A percentile compares a stretch with the other conserved stretches of the same genome.
Evolutionary conservation across 1,284 basidiomycete species (phyloP).

Genomic region (Fomitiporia mediterranea): DNA sequence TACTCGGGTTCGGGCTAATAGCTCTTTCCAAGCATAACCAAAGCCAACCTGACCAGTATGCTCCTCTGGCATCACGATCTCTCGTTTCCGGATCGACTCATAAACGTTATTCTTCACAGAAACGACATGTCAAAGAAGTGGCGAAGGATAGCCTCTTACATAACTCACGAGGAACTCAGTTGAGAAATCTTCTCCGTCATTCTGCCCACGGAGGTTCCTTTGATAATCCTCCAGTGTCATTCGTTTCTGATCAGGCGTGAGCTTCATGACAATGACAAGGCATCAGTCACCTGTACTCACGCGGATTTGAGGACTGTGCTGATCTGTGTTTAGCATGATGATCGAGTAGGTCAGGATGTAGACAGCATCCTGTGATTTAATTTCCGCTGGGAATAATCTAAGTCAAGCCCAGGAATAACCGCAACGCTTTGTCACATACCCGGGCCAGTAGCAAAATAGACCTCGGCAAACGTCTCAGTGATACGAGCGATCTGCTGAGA

Average conservation of each 20-base stretch:
- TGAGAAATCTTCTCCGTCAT: conserved; percentile 83
- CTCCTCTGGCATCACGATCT: conserved; percentile 98
- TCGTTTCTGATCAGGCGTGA: conserved; percentile 60
- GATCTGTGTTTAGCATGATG: conserved; percentile 98
- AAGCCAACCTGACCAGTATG: conserved; percentile 96
- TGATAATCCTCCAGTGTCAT: conserved; percentile 97
- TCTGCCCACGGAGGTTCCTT: conserved; percentile 90
- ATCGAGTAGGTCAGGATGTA: conserved; percentile 95
- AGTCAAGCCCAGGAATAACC: background rate
- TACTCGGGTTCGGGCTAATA: conserved; percentile 77
- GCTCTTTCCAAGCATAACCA: conserved; percentile 98
- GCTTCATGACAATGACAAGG: conserved; percentile 11
- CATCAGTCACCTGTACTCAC: conserved; percentile 39
- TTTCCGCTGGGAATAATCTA: conserved; percentile 53
- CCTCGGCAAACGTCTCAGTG: conserved; percentile 90
- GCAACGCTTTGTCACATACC: conserved; percentile 39
- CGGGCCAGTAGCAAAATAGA: conserved; percentile 84
- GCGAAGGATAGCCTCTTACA: background rate
- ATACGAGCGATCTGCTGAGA: conserved; percentile 93
- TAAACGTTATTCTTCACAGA: conserved; percentile 79
- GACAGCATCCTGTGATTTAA: conserved; percentile 89
- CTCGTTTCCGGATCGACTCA: conserved; percentile 89
- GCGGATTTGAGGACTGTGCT: conserved; percentile 93
- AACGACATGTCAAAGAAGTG: conserved; percentile 12
- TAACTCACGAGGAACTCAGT: conserved; percentile 74